Percentiles rank a stretch among this genome's conserved stretches.
Conservation (phyloP, 78 protist genomes). For the slime mould (Dictyostelium discoideum) region DNA sequence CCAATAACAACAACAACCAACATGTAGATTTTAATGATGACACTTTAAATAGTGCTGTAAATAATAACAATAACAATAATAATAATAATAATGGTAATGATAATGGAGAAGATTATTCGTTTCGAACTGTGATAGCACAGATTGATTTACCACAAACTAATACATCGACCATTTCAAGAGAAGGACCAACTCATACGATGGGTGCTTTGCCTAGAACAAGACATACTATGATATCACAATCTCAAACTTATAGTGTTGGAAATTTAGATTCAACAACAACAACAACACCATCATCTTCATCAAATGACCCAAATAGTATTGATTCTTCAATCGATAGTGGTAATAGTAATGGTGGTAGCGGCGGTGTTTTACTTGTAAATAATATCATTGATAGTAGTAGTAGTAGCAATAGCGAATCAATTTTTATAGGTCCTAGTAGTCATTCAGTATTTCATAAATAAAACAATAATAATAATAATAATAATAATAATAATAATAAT, state of each 20-base stretch:
- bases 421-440: not conserved
- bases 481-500: not conserved
- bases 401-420: not conserved
- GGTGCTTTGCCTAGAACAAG: not conserved
- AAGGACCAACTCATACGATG: not conserved
- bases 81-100: not conserved
- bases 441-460: not conserved
- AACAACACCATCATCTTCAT: not conserved
- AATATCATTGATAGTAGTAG: not conserved
- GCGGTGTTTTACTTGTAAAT: not conserved
- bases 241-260: not conserved
- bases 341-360: not conserved
- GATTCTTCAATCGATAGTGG: not conserved
- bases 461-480: not conserved
- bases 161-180: not conserved
- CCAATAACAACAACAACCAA: not conserved
- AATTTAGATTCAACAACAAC: not conserved
- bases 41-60: not conserved
- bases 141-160: constrained; percentile 39
- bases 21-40: not conserved
- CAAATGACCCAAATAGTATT: not conserved
- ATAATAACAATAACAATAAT: not conserved
- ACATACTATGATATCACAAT: not conserved
- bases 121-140: constrained; percentile 55
- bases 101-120: constrained; percentile 6